These are phyloP conservation scores for Diplocarpon rosae DNA, from an alignment of 2,329 filamentous ascomycete species.

Conservation along the genomic window DNA sequence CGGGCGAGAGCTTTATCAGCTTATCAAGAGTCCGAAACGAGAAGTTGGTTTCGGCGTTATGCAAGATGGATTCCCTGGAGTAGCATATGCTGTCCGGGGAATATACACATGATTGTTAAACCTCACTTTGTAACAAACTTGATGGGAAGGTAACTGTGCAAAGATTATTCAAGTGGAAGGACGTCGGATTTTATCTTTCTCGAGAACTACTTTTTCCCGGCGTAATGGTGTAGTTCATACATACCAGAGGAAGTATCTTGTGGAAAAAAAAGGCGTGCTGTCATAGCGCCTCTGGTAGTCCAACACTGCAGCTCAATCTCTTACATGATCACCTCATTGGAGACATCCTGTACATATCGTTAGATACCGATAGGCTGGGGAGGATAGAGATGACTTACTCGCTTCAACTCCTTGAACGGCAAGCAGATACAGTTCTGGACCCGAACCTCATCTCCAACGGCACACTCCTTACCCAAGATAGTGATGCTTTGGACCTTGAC, in stretches of 20 bases:
- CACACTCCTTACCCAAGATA: conserved; percentile 92
- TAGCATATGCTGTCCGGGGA: too few species aligned
- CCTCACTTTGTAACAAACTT: too few species aligned
- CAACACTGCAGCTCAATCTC: background rate
- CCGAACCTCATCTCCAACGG: conserved; percentile 83
- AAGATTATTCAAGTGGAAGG: too few species aligned
- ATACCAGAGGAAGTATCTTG: background rate
- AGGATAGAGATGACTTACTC: conserved; percentile 45
- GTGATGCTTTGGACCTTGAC: conserved; percentile 98
- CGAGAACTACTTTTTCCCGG: background rate
- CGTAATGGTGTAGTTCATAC: too few species aligned
- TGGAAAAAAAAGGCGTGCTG: background rate
- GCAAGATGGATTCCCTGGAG: too few species aligned
- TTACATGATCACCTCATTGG: conserved; percentile 89
- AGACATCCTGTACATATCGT: conserved; percentile 54
- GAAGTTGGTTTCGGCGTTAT: too few species aligned
- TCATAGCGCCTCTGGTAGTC: background rate
- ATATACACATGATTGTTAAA: too few species aligned
- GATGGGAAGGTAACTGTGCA: too few species aligned
- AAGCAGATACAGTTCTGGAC: conserved; percentile 97
- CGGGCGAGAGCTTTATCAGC: too few species aligned
- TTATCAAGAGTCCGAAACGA: too few species aligned
- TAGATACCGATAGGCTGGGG: conserved; percentile 19
- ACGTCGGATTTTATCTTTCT: background rate
- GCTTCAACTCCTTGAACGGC: conserved; percentile 96